Base-by-base conservation (phyloP, 2,329 filamentous ascomycete species). In the Pleurostoma richardsiae region DNA sequence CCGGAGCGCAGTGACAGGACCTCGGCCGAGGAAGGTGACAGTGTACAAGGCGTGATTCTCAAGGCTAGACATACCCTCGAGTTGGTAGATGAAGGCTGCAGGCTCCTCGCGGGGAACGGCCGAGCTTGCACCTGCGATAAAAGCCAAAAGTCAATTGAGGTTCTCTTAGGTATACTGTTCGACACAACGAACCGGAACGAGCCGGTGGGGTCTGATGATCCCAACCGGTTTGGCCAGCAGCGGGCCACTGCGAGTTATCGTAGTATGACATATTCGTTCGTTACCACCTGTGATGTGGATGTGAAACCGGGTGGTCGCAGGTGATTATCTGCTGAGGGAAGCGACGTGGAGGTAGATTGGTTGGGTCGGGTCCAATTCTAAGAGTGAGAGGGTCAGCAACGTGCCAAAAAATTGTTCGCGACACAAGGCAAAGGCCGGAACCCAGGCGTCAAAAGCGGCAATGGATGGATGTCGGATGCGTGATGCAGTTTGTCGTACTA, bases 61-160 rank as follows among this genome's bases (percentile, higher is more conserved):
- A 36, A 36, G n/a, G 60, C 53, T 40, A 44, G 33, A 65, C 64
- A 44, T 64, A 66, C 64, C 64, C 56, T 68, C 64, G 30, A 66
- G 47, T 45, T 68, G 65, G 47, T 65, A 60, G 40, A 53, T 46
- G 45, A 68, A 68, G 6, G 65, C 64, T 11, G 58, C 46, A 26
- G 63, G 49, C 39, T 62, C 63, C 47, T 64, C 60, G 43, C 59
- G 56, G 7, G 65, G 64, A 45, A 66, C 60, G 27, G 57, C 57
- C 5, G 65, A 67, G 53, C 58, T 67, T 31, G 65, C 58, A 50
- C 62, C 63, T 66, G 48, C 36, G 27, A 19, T 19, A 19, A 19
- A 19, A 19, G 19, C 19, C 19, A 19, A 19, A 19, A 19, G 19
- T 19, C 19, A 19, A 19, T 19, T 19, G 19, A 19, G 19, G 19